phyloP scores from a whole-genome alignment of 2,329 filamentous ascomycete genomes.

The Cylindrodendrum hubeiense region DNA sequence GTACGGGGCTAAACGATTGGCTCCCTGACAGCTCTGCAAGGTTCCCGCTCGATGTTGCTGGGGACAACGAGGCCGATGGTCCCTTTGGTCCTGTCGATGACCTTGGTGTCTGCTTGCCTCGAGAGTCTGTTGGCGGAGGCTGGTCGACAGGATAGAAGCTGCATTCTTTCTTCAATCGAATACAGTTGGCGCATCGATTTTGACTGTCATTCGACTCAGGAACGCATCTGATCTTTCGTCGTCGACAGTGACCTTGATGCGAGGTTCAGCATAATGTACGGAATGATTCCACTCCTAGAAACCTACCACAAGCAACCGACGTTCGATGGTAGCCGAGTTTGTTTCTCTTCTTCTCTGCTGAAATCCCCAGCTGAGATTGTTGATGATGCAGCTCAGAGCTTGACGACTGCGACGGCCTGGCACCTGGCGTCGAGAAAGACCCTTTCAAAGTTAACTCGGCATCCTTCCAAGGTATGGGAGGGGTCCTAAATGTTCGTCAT shows the following conservation, averaged over 20 bases:
- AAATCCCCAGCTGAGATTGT: constrained; percentile 45
- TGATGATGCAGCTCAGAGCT: constrained; percentile 47
- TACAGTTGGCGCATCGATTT: constrained; percentile 90
- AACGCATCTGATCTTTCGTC: constrained; percentile 93
- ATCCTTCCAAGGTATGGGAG: constrained; percentile 52
- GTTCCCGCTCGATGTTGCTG: constrained; percentile 58
- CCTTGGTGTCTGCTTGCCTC: constrained; percentile 56
- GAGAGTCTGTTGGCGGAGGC: constrained; percentile 64
- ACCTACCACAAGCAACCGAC: constrained; percentile 95
- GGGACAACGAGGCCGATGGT: constrained; percentile 62
- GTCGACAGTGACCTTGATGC: constrained; percentile 83
- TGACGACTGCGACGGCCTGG: constrained; percentile 56
- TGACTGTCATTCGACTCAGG: constrained; percentile 78
- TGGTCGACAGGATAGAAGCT: constrained; percentile 93
- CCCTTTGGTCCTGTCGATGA: constrained; percentile 55
- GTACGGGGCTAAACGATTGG: constrained; percentile 57
- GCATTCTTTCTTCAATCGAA: constrained; percentile 93
- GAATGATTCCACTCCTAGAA: not conserved
- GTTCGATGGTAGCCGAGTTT: constrained; percentile 96
- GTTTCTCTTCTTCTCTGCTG: constrained; percentile 76
- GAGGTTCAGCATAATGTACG: constrained; percentile 12
- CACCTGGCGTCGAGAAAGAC: constrained; percentile 63
- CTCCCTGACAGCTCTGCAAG: constrained; percentile 56
- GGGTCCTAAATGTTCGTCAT: constrained; percentile 50
- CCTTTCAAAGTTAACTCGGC: constrained; percentile 57